Conservation (phyloP, 441 rosid genomes). For the Euphorbia celastroides region DNA sequence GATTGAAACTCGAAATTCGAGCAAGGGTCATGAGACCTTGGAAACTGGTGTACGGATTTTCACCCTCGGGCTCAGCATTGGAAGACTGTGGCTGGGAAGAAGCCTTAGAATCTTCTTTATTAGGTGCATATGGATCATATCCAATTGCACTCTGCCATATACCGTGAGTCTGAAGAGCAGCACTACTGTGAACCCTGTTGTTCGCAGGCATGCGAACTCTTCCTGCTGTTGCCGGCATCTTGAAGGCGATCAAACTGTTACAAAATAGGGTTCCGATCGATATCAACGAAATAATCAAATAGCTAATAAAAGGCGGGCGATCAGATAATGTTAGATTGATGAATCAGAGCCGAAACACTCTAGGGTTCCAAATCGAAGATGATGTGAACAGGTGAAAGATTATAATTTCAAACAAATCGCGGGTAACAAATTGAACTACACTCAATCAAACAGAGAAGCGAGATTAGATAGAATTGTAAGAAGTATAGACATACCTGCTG, state of each 20-base stretch:
- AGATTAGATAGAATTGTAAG: neutral
- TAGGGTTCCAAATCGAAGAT: neutral
- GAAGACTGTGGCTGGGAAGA: conserved; percentile 33
- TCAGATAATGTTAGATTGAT: neutral
- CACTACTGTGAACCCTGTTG: conserved; percentile 96
- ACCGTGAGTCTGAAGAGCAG: conserved; percentile 92
- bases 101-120: conserved; percentile 62
- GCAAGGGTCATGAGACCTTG: conserved; percentile 88
- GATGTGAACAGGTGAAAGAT: neutral
- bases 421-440: neutral
- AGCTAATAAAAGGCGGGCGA: neutral
- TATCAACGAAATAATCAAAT: neutral
- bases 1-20: conserved; percentile 62
- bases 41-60: conserved; percentile 73
- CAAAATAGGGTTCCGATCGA: neutral
- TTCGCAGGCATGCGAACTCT: conserved; percentile 99
- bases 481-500: neutral
- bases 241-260: conserved; percentile 22
- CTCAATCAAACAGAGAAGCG: neutral
- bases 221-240: conserved; percentile 98
- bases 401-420: neutral
- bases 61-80: conserved; percentile 48
- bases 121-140: conserved; percentile 94
- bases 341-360: neutral
- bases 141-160: conserved; percentile 97